Evolutionary conservation across 495 filamentous ascomycete genomes (phyloP).

Genomic region (Patellaria atrata): DNA sequence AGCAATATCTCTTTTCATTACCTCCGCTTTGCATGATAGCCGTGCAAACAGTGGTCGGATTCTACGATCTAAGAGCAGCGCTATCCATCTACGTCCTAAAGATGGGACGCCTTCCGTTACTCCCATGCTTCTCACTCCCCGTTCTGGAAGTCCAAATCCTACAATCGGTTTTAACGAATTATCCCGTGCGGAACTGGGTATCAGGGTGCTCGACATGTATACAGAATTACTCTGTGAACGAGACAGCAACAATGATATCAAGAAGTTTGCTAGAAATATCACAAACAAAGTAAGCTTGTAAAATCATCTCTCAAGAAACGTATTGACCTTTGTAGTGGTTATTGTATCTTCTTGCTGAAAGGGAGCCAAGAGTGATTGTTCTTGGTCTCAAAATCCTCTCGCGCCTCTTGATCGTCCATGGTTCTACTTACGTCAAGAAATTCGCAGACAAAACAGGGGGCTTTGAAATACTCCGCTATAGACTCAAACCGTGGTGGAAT

Average conservation of each 20-base stretch:
- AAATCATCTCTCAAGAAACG: slow-evolving; percentile 5
- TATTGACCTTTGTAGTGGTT: slow-evolving; percentile 54
- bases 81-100: slow-evolving; percentile 18
- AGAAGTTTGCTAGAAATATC: slow-evolving; percentile 84
- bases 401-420: slow-evolving; percentile 70
- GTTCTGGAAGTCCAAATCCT: slow-evolving; percentile 13
- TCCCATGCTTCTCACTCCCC: slow-evolving; percentile 13
- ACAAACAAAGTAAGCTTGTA: slow-evolving; percentile 69
- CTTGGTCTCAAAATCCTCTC: slow-evolving; percentile 73
- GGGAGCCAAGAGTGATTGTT: slow-evolving; percentile 68
- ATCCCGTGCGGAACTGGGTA: slow-evolving; percentile 42
- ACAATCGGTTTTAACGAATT: too few relatives aligned
- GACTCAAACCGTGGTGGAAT: slow-evolving; percentile 80
- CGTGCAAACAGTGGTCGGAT: slow-evolving; percentile 33
- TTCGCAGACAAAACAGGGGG: slow-evolving; percentile 76
- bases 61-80: slow-evolving; percentile 31
- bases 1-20: slow-evolving; percentile 83
- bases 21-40: slow-evolving; percentile 68
- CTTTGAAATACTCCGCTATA: slow-evolving; percentile 66
- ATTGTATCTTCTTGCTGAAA: slow-evolving; percentile 79
- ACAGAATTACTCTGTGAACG: slow-evolving; percentile 66
- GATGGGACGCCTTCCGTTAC: slow-evolving; percentile 11
- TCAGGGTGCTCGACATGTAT: slow-evolving; percentile 68
- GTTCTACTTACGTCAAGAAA: slow-evolving; percentile 63
- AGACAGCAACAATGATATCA: slow-evolving; percentile 47